phyloP scores from a whole-genome alignment of 2,329 filamentous ascomycete genomes.

The Clonostachys byssicola region DNA sequence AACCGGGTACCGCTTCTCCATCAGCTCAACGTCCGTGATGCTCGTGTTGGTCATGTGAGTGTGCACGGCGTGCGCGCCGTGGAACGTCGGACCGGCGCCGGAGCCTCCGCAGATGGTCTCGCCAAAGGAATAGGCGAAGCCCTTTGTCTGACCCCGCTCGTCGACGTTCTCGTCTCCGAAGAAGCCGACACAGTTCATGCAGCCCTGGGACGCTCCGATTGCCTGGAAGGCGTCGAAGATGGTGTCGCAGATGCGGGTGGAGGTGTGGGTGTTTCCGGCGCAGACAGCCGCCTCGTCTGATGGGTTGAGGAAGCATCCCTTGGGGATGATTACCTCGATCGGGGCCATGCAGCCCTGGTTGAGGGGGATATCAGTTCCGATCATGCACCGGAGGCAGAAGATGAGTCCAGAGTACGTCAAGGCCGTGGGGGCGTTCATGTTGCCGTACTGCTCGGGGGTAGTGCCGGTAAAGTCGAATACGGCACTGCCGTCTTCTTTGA shows the following conservation, averaged over 20 bases:
- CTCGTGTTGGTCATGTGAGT: slow-evolving; percentile 23
- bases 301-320: slow-evolving; percentile 22
- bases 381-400: slow-evolving; percentile 26
- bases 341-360: slow-evolving; percentile 30
- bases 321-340: slow-evolving; percentile 21
- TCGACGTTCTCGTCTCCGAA: slow-evolving; percentile 18
- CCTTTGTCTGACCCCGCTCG: slow-evolving; percentile 9
- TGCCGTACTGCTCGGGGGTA: slow-evolving; percentile 23
- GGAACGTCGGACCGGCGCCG: slow-evolving; percentile 19
- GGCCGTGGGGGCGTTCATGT: slow-evolving; percentile 27
- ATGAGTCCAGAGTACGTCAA: slow-evolving; percentile 31
- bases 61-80: slow-evolving; percentile 19
- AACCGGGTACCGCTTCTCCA: slow-evolving; percentile 26
- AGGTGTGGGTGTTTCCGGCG: slow-evolving; percentile 54
- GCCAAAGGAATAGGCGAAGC: slow-evolving; percentile 16
- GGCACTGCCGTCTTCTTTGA: slow-evolving; percentile 43
- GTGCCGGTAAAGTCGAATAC: slow-evolving; percentile 29
- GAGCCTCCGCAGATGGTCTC: slow-evolving; percentile 25
- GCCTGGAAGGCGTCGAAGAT: slow-evolving; percentile 20
- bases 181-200: slow-evolving; percentile 23
- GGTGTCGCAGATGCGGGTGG: slow-evolving; percentile 22
- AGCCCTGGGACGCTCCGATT: slow-evolving; percentile 17
- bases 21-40: slow-evolving; percentile 21
- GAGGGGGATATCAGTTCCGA: slow-evolving; percentile 26
- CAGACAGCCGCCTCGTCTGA: slow-evolving; percentile 21